Evolutionary conservation across 805 yeast genomes (phyloP).

Genomic region (Saccharomycopsis schoenii): DNA sequence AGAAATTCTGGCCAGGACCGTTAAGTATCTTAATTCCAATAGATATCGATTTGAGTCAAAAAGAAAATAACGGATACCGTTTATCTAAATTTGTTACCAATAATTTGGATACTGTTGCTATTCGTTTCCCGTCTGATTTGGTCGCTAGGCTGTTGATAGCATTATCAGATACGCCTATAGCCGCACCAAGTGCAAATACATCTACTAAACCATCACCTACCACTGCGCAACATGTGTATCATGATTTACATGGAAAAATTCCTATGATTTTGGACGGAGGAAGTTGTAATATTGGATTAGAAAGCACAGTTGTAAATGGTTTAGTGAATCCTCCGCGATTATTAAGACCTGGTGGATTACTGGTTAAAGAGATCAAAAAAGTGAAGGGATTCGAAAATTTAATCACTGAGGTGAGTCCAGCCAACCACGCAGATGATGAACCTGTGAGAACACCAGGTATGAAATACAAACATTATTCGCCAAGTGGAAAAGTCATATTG

Average conservation of each 20-base stretch:
- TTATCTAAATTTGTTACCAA: slow-evolving; percentile 76
- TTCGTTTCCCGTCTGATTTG: slow-evolving; percentile 78
- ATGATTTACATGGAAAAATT: slow-evolving; percentile 70
- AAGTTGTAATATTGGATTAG: slow-evolving; percentile 77
- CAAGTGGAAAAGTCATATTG: slow-evolving; percentile 70
- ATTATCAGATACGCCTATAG: slow-evolving; percentile 76
- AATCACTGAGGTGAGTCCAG: slow-evolving; percentile 32
- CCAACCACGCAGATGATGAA: slow-evolving; percentile 41
- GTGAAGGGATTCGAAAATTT: slow-evolving; percentile 44
- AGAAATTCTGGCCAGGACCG: slow-evolving; percentile 93
- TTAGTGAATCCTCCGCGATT: slow-evolving; percentile 75
- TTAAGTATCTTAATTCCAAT: slow-evolving; percentile 75
- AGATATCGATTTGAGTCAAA: slow-evolving; percentile 8
- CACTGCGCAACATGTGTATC: slow-evolving; percentile 70
- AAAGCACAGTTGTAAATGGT: slow-evolving; percentile 91
- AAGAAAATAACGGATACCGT: slow-evolving; percentile 27
- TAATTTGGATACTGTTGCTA: slow-evolving; percentile 83
- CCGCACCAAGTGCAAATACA: slow-evolving; percentile 97
- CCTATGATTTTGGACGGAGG: slow-evolving; percentile 92
- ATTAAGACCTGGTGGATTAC: slow-evolving; percentile 89
- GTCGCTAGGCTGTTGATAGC: slow-evolving; percentile 87
- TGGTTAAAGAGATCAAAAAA: slow-evolving; percentile 59
- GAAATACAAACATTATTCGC: slow-evolving; percentile 95
- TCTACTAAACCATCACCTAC: slow-evolving; percentile 95
- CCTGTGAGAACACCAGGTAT: slow-evolving; percentile 91